Percentiles rank a stretch among this genome's conserved stretches.
Conservation (phyloP, 768 basidiomycete species). For the Leccinum sublutescens region DNA sequence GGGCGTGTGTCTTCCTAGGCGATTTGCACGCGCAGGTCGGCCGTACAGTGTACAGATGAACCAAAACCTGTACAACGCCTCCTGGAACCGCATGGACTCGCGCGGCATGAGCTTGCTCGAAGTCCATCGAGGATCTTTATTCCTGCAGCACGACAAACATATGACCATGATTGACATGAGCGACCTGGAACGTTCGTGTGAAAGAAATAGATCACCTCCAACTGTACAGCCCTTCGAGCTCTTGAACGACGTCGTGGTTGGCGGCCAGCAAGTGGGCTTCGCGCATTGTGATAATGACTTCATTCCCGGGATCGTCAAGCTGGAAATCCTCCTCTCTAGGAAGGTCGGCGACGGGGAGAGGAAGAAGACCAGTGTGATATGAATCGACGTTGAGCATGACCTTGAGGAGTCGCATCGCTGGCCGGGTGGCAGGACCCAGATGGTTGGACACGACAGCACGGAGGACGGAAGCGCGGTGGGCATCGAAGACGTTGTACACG, state of each 20-base stretch:
- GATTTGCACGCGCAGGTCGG: slow-evolving; percentile 10
- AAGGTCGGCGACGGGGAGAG: slow-evolving; percentile 7
- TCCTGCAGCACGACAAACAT: slow-evolving; percentile 20
- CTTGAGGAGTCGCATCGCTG: slow-evolving; percentile 20
- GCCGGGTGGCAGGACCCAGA: slow-evolving; percentile 5
- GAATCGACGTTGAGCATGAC: slow-evolving; percentile 9
- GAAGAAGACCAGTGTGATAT: slow-evolving; percentile 9
- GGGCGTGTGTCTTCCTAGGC: slow-evolving; percentile 7
- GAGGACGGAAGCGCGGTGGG: slow-evolving; percentile 13
- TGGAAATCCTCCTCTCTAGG: slow-evolving; percentile 12
- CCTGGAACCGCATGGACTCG: slow-evolving; percentile 35
- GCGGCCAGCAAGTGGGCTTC: slow-evolving; percentile 12
- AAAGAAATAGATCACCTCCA: slow-evolving; percentile 16
- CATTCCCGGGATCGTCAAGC: background rate
- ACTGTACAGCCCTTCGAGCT: slow-evolving; percentile 18
- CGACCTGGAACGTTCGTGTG: background rate
- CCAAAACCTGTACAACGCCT: slow-evolving; percentile 31
- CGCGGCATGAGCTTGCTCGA: slow-evolving; percentile 22
- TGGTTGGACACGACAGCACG: slow-evolving; percentile 17
- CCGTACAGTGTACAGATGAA: slow-evolving; percentile 17
- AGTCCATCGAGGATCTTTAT: slow-evolving; percentile 35
- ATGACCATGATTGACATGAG: slow-evolving; percentile 3
- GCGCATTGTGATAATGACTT: slow-evolving; percentile 3
- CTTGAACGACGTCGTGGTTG: slow-evolving; percentile 16
- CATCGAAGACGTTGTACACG: slow-evolving; percentile 14